phyloP scores from a whole-genome alignment of 2,329 filamentous ascomycete genomes.

The Colletotrichum higginsianum region DNA sequence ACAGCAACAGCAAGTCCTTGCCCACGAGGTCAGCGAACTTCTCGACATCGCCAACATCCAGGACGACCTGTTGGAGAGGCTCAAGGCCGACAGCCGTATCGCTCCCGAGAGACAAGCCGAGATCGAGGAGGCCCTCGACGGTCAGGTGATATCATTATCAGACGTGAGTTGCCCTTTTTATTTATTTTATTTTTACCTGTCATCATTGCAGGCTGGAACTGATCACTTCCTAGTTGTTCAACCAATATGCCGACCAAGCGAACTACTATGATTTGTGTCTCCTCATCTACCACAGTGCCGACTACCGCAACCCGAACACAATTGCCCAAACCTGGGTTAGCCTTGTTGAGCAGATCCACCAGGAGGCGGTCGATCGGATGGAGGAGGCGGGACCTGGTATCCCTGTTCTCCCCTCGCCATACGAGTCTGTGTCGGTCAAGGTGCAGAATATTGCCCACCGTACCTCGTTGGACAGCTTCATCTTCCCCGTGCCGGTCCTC shows the following conservation, averaged over 20 bases:
- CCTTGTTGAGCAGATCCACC: slow-evolving; percentile 81
- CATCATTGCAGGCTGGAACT: slow-evolving; percentile 36
- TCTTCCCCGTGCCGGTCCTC: slow-evolving; percentile 74
- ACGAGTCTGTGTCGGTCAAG: slow-evolving; percentile 77
- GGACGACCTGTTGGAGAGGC: slow-evolving; percentile 86
- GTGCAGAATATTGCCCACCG: slow-evolving; percentile 77
- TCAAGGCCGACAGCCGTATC: slow-evolving; percentile 81
- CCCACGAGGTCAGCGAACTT: slow-evolving; percentile 87
- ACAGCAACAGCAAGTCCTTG: slow-evolving; percentile 86
- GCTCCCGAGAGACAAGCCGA: slow-evolving; percentile 72
- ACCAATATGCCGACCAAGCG: slow-evolving; percentile 90
- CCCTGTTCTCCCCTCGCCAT: slow-evolving; percentile 68
- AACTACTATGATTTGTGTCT: slow-evolving; percentile 95
- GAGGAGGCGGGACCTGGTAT: slow-evolving; percentile 59
- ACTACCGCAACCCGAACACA: slow-evolving; percentile 89
- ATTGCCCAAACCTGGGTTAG: slow-evolving; percentile 89
- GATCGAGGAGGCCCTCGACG: slow-evolving; percentile 79
- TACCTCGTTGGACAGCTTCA: slow-evolving; percentile 75
- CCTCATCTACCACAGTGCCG: slow-evolving; percentile 90
- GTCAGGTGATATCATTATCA: slow-evolving; percentile 82
- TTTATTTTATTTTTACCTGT: too few relatives aligned
- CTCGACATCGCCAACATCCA: slow-evolving; percentile 96
- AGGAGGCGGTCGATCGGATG: slow-evolving; percentile 63
- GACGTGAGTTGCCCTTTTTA: slow-evolving; percentile 70
- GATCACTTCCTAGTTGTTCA: slow-evolving; percentile 78